Base-by-base conservation (phyloP, 306 rosid species). In the Abrus precatorius region DNA sequence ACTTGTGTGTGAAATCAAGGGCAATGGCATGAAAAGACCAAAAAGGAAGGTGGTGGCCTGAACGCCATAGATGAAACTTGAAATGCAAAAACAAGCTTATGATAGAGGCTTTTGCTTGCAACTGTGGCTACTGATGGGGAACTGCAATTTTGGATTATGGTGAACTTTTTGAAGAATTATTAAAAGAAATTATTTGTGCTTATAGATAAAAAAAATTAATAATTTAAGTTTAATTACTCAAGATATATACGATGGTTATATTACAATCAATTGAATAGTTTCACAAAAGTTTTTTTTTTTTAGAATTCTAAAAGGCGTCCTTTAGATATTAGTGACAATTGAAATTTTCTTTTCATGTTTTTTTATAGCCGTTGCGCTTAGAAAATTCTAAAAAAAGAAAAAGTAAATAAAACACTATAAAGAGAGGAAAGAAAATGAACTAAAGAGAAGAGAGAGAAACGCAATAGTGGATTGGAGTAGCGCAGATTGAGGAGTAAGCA, bases 401-500 rank as follows among this genome's bases (percentile, higher is more conserved):
- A 52, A 1, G 52, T 3, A 13, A 63, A 36, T 2, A 36, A 36
- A 36, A 2, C 20, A 20, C 20, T 20, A 20, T 20, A 5, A 28
- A 44, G 30, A 12, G 62, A 47, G 40, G 9, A 3, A 50, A 49
- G 71, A 59, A 44, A 9, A 13, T 0, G 10, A 40, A 60, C 7
- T 36, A 4, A n/a, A 62, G 8, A 36, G 2, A 6, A n/a, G 2
- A 63, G 52, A 74, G 71, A 75, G 69, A 45, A 67, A 54, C n/a
- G 9, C 38, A 75, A 60, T 61, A 84, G 27, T 54, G 75, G 38
- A 43, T 73, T 84, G 80, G 73, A 78, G 44, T 74, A 56, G 84
- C 78, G 74, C 69, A 84, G 74, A 84, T 69, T 74, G 78, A 83
- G 86, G 81, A 71, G 63, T 9, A 63, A 1, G 43, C 49, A 73